Evolutionary conservation across 2,329 filamentous ascomycete species (phyloP).

Genomic region (Basipetospora sp.): DNA sequence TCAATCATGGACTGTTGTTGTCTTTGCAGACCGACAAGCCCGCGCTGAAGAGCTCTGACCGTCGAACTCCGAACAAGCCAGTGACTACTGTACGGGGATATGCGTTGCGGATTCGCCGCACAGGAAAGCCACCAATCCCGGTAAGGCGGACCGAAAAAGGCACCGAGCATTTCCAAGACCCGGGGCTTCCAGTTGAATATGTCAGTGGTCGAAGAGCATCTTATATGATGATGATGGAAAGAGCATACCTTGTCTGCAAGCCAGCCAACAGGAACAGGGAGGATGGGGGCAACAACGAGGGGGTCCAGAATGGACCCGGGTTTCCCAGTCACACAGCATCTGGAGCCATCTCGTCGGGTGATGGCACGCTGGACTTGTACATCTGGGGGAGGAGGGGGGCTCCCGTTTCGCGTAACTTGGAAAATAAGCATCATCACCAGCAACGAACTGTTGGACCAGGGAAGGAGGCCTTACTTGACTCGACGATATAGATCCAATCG

Average conservation of each 20-base stretch:
- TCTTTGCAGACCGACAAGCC: neutral
- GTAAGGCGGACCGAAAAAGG: constrained; percentile 17
- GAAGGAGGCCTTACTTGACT: constrained; percentile 10
- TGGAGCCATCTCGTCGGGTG: neutral
- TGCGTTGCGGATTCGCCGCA: constrained; percentile 7
- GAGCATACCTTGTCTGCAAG: neutral
- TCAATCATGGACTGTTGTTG: neutral
- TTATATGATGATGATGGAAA: too few species aligned
- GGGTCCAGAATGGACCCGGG: neutral
- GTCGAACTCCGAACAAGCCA: neutral
- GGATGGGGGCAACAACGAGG: neutral
- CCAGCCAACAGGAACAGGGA: neutral
- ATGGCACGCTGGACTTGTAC: neutral
- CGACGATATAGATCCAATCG: constrained; percentile 16
- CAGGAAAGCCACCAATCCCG: constrained; percentile 19
- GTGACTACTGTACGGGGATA: neutral
- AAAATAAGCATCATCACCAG: neutral
- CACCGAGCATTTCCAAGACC: constrained; percentile 10
- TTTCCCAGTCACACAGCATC: neutral
- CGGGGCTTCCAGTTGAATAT: neutral
- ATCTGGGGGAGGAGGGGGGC: neutral
- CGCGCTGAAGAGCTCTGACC: neutral
- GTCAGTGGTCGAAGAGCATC: too few species aligned
- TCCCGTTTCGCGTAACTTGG: neutral
- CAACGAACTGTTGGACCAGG: too few species aligned